phyloP scores from a whole-genome alignment of 179 eudicot species.

The Camellia oleifera region DNA sequence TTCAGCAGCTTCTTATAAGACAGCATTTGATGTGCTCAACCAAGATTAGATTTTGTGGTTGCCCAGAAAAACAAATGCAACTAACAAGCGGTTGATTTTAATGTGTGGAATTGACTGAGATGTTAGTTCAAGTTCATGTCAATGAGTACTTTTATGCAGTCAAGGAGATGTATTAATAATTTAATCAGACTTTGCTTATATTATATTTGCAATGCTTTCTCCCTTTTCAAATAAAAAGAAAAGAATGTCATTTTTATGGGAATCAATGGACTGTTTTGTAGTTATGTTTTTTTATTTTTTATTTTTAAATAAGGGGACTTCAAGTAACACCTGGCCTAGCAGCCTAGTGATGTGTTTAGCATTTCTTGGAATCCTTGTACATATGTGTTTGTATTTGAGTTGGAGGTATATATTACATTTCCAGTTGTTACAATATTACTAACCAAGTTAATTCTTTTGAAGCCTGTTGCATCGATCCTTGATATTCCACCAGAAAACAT shows the following conservation, averaged over 20 bases:
- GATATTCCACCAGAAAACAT: slow-evolving; percentile 75
- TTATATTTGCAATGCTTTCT: background rate
- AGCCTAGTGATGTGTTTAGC: background rate
- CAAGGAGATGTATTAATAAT: background rate
- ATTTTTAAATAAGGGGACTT: background rate
- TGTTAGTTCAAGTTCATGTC: background rate
- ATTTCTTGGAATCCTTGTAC: background rate
- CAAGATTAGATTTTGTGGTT: background rate
- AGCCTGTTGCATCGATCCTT: slow-evolving; percentile 94
- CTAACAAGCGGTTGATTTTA: background rate
- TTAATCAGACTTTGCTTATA: background rate
- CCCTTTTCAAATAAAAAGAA: background rate
- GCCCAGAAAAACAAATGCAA: background rate
- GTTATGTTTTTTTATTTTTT: background rate
- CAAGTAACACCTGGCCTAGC: background rate
- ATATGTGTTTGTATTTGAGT: background rate
- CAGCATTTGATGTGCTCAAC: background rate
- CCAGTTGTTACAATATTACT: slow-evolving; percentile 7
- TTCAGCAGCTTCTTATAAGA: background rate
- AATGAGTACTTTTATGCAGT: slow-evolving; percentile 3
- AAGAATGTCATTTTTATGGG: background rate
- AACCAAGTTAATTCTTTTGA: slow-evolving; percentile 23
- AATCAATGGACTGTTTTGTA: background rate
- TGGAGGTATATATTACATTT: background rate
- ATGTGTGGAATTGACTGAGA: background rate